phyloP scores from a whole-genome alignment of 805 yeast species.

The Brettanomyces nanus region DNA sequence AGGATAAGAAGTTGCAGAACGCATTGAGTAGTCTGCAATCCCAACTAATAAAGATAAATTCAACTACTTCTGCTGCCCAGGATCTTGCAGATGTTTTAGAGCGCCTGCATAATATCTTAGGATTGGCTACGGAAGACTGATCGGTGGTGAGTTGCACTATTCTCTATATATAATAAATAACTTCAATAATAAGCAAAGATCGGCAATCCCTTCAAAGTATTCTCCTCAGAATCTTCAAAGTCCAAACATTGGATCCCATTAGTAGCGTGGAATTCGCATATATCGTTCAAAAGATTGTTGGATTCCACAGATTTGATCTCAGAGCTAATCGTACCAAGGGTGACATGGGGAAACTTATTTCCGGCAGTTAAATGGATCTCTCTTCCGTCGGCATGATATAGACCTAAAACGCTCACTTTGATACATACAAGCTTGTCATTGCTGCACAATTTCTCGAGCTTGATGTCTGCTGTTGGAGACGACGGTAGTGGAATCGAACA shows the following conservation, averaged over 20 bases:
- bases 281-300: constrained; percentile 28
- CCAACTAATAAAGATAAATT: background rate
- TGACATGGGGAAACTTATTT: constrained; percentile 55
- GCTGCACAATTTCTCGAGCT: constrained; percentile 39
- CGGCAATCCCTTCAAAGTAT: constrained; percentile 10
- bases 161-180: background rate
- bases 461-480: constrained; percentile 29
- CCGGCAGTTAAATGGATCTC: constrained; percentile 18
- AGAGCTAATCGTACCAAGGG: constrained; percentile 51
- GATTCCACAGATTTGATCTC: constrained; percentile 45
- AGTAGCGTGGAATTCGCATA: constrained; percentile 14
- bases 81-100: background rate
- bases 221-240: constrained; percentile 10
- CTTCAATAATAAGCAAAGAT: constrained; percentile 14
- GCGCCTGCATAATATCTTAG: constrained; percentile 14
- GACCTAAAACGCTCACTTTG: constrained; percentile 30
- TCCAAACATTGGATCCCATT: constrained; percentile 7
- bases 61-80: background rate
- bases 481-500: constrained; percentile 12
- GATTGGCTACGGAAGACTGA: constrained; percentile 6
- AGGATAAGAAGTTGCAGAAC: background rate
- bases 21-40: background rate
- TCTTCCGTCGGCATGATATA: constrained; percentile 5
- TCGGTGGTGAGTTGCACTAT: background rate
- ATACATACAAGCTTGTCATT: constrained; percentile 47